Conservation (phyloP, 1,284 basidiomycete genomes). For the Stereum hirsutum region DNA sequence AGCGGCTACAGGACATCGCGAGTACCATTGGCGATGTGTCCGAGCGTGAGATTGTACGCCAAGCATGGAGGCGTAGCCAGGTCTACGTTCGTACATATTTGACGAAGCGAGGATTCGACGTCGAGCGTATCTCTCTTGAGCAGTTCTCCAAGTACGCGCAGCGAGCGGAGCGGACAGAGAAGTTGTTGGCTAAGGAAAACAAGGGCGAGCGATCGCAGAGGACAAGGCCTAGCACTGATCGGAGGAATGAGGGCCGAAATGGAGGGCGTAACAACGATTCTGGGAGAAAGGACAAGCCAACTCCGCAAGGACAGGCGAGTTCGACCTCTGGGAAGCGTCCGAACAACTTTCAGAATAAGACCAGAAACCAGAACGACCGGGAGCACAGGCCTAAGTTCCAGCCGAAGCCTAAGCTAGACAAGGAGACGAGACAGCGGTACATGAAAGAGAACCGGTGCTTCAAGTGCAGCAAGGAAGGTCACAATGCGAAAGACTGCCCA, state of each 20-base stretch:
- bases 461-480: not conserved
- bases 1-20: not conserved
- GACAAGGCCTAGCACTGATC: no score
- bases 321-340: no score
- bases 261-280: not conserved
- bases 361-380: not conserved
- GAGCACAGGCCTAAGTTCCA: not conserved
- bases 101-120: not conserved
- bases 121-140: not conserved
- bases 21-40: not conserved
- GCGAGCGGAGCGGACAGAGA: not conserved
- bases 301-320: not conserved
- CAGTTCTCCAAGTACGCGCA: not conserved
- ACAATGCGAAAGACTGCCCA: slow-evolving; percentile 4
- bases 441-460: slow-evolving; percentile 1
- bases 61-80: not conserved
- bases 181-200: no score
- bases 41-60: not conserved
- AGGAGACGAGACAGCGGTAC: not conserved
- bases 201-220: no score
- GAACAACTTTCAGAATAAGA: not conserved
- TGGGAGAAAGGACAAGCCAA: not conserved
- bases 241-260: no score
- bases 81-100: not conserved
- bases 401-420: not conserved